Base-by-base conservation (phyloP, 257 asterid genomes). In the Salvia rosmarinus region DNA sequence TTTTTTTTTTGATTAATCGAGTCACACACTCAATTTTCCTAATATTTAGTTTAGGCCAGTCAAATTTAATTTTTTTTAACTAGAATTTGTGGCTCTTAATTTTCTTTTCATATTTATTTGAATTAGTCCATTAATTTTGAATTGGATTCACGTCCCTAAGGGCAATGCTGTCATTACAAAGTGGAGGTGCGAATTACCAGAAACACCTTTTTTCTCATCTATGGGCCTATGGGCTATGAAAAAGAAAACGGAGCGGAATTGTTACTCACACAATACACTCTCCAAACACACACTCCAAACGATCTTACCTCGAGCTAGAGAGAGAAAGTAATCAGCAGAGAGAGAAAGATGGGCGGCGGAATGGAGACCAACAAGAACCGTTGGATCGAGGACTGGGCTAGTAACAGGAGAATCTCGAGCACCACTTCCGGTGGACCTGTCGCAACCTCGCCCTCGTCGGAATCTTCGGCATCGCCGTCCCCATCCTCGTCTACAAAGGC, bases 361-460 rank as follows among this genome's bases (percentile, higher is more conserved):
- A 92, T 92, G 98, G 98, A 88, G 77, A 50, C 86, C 0, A 74
- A 88, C 75, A 90, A 85, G 90, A 90, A 92, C 80, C 90, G 85
- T 52, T 92, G 91, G 90, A 83, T 92, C 74, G 98, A 92, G 78
- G 96, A 90, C 0, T 92, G 98, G 98, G 70, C 74, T 6, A 0
- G 90, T 4, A 85, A 95, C 4, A 85, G 66, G 98, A 92, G 90
- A 90, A 88, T 73, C 91, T 92, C 54, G 96, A 92, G 83, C 78
- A 83, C 79, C 86, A 93, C 57, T 90, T 93, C 89, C 82, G 98
- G 30, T 93, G 96, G 98, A 81, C 78, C 44, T 90, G 98, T 74
- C 95, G 98, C 62, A 93, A 93, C 73, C 73, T 93, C 6, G 96
- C 97, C 39, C 76, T 93, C 44, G 87, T 89, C 16, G 97, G 97